Base-by-base conservation (phyloP, 1,139 yeast genomes). In the Saccharomyces pastorianus region DNA sequence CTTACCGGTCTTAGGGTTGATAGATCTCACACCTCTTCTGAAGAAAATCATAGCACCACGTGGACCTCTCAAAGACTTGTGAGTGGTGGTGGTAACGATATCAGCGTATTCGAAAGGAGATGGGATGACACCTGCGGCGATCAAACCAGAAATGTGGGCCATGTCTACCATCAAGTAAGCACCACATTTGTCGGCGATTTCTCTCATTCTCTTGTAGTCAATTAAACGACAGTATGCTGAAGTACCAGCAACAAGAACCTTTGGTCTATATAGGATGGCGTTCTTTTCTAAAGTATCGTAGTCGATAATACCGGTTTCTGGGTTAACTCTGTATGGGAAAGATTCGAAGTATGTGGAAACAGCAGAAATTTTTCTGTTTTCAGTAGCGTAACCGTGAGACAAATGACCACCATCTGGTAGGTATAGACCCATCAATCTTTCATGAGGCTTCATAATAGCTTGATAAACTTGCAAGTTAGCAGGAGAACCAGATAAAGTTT, bases 21-120 rank as follows among this genome's bases (percentile, higher is more conserved):
- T 81, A 52, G 88, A 83, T 76, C 97, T 84, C 58, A 90, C 86
- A 66, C 98, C 98, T 79, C 89, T 88, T 79, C 98, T 86, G 84
- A 87, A 93, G 81, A 93, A 93, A 74, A 93, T 93, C 93, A 93
- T 87, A 56, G 99, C 96, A 72, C 99, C 99, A 76, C 99, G 87
- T 71, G 99, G 99, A 58, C 99, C 99, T 78, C 99, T 88, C 70
- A 93, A 81, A 46, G 98, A 90, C 77, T 93, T 93, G 81, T 93
- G 99, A 58, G 98, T 89, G 57, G 99, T 93, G 67, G 98, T 93
- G 62, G 99, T 93, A 69, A 93, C 99, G 67, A 93, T 87, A 74
- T 93, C 99, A 59, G 97, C 93, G 74, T 87, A 88, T 71, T 88
- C 91, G 74, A 93, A 93, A 58, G 99, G 99, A 56, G 96, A 86